Conservation (phyloP, 305 asterid genomes). For the Caryopteris hybrid region DNA sequence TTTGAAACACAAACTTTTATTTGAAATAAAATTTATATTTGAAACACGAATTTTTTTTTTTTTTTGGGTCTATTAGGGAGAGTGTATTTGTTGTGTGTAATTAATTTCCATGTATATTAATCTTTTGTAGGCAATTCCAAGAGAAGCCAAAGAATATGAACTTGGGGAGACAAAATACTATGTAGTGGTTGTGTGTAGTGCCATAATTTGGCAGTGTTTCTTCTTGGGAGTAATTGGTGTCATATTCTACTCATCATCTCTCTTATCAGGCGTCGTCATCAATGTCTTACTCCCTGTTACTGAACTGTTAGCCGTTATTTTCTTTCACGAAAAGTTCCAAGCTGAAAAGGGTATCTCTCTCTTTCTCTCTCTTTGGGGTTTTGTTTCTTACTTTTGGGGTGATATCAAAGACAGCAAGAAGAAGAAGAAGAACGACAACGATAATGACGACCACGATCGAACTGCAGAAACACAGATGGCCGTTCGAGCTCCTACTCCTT, state of each 20-base stretch:
- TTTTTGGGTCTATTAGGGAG: no score
- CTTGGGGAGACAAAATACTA: constrained; percentile 54
- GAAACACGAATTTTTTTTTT: no score
- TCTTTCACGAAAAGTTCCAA: constrained; percentile 47
- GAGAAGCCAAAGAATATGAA: constrained; percentile 46
- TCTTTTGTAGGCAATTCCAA: constrained; percentile 37
- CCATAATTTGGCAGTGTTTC: constrained; percentile 45
- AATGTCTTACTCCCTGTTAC: constrained; percentile 39
- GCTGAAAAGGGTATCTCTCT: constrained; percentile 50
- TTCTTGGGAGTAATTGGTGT: constrained; percentile 55
- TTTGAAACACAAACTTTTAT: no score
- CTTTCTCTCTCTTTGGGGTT: constrained; percentile 57
- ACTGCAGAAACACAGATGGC: no score
- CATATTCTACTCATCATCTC: constrained; percentile 42
- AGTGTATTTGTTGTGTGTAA: no score
- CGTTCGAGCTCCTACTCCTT: no score
- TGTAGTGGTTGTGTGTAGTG: constrained; percentile 27
- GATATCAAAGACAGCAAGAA: no score
- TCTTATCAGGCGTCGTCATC: constrained; percentile 40
- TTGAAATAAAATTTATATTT: no score
- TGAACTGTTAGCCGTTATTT: constrained; percentile 39
- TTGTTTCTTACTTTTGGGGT: constrained; percentile 47
- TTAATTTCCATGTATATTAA: no score
- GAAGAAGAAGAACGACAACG: no score
- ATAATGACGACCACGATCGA: no score